Percentiles rank a stretch among this genome's conserved stretches.
Conservation (phyloP, 2,329 filamentous ascomycete genomes). For the Sclerotinia minor region DNA sequence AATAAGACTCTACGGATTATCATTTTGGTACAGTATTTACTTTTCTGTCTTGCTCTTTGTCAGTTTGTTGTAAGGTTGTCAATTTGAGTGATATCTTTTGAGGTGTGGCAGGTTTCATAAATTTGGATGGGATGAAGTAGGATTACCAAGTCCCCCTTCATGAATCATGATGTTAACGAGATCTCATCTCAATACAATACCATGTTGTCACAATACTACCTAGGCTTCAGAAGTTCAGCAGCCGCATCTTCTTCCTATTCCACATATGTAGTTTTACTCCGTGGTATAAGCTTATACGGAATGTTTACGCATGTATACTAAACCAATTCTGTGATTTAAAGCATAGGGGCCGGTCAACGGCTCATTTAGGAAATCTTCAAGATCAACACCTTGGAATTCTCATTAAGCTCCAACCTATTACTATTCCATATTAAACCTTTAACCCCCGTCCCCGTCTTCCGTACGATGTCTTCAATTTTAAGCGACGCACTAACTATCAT, state of each 20-base stretch:
- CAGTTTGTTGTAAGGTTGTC: background rate
- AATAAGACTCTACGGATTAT: background rate
- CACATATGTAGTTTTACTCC: background rate
- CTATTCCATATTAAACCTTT: too few relatives aligned
- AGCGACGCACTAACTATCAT: background rate
- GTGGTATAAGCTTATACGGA: background rate
- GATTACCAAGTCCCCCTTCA: conserved; percentile 3
- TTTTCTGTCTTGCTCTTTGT: background rate
- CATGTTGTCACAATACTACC: background rate
- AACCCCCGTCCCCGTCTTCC: too few relatives aligned
- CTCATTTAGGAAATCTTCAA: background rate
- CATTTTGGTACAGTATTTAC: background rate
- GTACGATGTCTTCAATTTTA: background rate
- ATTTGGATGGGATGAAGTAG: background rate
- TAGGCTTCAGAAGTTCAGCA: background rate
- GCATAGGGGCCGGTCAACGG: background rate
- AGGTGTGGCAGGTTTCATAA: background rate
- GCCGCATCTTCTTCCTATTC: background rate
- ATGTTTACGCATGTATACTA: background rate
- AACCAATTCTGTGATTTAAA: background rate
- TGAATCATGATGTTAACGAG: conserved; percentile 10
- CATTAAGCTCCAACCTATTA: too few relatives aligned
- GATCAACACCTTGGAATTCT: too few relatives aligned
- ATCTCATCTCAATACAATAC: background rate
- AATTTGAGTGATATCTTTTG: background rate